Conservation (phyloP, 139 green algal species). For the Chlamydomonas applanata region DNA sequence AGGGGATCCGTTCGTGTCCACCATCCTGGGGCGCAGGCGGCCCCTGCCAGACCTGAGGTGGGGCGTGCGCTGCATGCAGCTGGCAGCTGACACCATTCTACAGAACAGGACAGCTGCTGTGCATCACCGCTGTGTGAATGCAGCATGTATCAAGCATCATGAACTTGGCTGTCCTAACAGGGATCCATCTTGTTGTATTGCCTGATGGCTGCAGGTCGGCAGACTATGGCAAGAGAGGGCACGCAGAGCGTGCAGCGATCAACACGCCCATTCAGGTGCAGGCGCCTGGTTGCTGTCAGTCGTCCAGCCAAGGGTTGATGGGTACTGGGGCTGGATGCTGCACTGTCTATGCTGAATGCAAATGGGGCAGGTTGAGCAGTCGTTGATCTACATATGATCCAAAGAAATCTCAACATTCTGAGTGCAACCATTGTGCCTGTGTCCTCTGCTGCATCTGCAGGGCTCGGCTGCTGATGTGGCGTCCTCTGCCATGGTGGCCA, state of each 20-base stretch:
- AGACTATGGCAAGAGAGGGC: constrained; percentile 8
- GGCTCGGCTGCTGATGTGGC: constrained; percentile 93
- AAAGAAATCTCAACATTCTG: no score
- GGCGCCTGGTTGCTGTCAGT: neutral
- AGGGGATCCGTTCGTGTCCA: constrained; percentile 29
- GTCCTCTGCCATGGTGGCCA: constrained; percentile 91
- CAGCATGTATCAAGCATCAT: no score
- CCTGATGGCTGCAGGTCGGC: neutral
- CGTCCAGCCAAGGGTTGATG: neutral
- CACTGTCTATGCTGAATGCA: no score
- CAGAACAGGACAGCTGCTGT: no score
- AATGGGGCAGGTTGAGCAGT: no score
- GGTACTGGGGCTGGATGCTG: no score
- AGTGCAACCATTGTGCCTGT: no score
- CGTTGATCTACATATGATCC: no score
- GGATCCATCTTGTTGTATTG: neutral
- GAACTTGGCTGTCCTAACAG: no score
- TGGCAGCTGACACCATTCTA: neutral
- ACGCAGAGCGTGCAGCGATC: constrained; percentile 86
- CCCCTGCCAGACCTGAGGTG: constrained; percentile 68
- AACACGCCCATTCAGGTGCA: constrained; percentile 91
- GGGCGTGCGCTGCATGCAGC: neutral
- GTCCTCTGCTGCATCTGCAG: constrained; percentile 42
- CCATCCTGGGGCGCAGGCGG: constrained; percentile 79
- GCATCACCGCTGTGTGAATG: no score